Evolutionary conservation across 441 rosid genomes (phyloP).

Genomic region (Gossypium lobatum): DNA sequence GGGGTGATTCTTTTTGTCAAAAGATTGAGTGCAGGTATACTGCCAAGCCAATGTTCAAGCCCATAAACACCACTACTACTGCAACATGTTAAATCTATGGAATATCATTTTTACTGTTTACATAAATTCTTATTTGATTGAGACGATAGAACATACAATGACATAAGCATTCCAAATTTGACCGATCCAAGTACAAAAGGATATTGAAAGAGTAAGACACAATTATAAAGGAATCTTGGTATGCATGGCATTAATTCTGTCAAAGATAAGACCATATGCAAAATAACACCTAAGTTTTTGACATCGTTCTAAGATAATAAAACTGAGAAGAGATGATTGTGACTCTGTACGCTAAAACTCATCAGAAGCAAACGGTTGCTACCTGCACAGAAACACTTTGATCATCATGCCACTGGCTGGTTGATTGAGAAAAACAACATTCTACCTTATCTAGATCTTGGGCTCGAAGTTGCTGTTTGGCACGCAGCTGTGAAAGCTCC

Average conservation of each 20-base stretch:
- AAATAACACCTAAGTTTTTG: background rate
- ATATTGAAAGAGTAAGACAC: background rate
- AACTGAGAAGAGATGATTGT: background rate
- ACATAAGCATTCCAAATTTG: background rate
- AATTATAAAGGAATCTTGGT: background rate
- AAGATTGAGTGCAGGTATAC: background rate
- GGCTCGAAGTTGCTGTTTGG: no score
- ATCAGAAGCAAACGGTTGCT: background rate
- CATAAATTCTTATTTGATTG: background rate
- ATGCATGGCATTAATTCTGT: background rate
- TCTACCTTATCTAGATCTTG: background rate
- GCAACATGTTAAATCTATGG: background rate
- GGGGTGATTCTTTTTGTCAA: background rate
- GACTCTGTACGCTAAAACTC: background rate
- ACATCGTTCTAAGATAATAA: background rate
- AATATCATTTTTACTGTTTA: background rate
- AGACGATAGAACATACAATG: background rate
- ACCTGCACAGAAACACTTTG: background rate
- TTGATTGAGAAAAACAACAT: background rate
- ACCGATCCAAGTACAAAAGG: background rate
- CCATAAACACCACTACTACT: background rate
- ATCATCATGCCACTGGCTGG: background rate
- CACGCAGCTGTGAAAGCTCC: background rate
- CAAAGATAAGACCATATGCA: background rate
- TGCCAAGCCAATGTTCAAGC: background rate